Percentiles rank a stretch among this genome's conserved stretches.
Conservation (phyloP, 1,139 yeast species). For the Yamadazyma jaroonii region DNA sequence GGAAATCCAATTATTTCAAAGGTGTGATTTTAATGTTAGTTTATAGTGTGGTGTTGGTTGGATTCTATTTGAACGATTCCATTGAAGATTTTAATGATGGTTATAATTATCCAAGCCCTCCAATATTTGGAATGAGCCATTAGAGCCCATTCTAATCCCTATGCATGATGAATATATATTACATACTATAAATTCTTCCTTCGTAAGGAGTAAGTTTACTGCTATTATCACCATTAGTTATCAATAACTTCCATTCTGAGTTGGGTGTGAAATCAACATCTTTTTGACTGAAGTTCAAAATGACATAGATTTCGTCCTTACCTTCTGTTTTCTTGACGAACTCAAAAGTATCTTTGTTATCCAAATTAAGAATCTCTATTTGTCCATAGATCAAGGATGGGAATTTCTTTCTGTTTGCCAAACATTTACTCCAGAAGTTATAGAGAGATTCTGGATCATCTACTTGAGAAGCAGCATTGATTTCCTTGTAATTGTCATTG, state of each 20-base stretch:
- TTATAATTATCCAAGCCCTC: conserved; percentile 8
- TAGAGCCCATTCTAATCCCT: too few relatives aligned
- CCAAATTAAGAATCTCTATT: conserved; percentile 32
- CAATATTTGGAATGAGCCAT: too few relatives aligned
- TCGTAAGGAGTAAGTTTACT: conserved; percentile 33
- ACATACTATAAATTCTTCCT: conserved; percentile 33
- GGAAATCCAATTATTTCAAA: conserved; percentile 92
- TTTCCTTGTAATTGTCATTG: conserved; percentile 47
- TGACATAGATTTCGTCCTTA: conserved; percentile 34
- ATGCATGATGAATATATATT: too few relatives aligned
- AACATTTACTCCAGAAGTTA: conserved; percentile 44
- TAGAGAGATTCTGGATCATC: conserved; percentile 47
- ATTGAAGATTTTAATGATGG: conserved; percentile 38
- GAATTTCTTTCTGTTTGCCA: conserved; percentile 43
- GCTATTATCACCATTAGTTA: conserved; percentile 23
- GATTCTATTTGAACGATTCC: conserved; percentile 68
- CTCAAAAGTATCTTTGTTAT: conserved; percentile 11
- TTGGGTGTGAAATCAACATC: conserved; percentile 28
- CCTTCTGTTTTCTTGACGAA: conserved; percentile 10
- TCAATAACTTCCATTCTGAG: conserved; percentile 26
- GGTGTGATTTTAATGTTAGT: conserved; percentile 85
- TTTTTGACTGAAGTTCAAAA: conserved; percentile 44
- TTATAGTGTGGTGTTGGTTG: conserved; percentile 72
- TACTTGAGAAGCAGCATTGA: conserved; percentile 49
- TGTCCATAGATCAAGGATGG: conserved; percentile 48